Base-by-base conservation (phyloP, 2,329 filamentous ascomycete genomes). In the Botrytis fragariae region DNA sequence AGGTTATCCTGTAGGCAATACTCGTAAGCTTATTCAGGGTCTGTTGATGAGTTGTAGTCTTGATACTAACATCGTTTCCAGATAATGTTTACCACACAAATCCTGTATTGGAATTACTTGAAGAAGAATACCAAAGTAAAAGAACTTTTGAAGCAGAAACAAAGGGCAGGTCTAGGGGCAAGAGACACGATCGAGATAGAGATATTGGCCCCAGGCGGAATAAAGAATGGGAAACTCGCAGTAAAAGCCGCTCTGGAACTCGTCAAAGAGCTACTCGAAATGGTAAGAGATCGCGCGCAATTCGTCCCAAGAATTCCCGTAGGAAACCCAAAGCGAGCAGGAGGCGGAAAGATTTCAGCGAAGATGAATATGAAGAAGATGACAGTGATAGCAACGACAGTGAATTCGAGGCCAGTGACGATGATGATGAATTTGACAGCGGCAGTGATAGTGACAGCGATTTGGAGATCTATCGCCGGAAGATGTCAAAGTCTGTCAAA, bases 51-150 rank as follows among this genome's bases (percentile, higher is more conserved):
- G 20, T 16, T 20, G 42, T 60, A n/a, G 25, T 35, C 25, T 10
- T 44, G 22, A 18, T 60, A 32, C 48, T 60, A 44, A 60, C n/a
- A 25, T 32, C 1, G 1, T 44, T 32, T 32, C 16, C 20, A 69
- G 67, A 60, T 25, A 60, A 69, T 20, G 14, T 7, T 69, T 69
- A 57, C 7, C 29, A 16, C 35, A 42, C n/a, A 44, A 69, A 60
- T 32, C 67, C 51, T 32, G 14, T 69, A 18, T 69, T 69, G 12
- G 54, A 59, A n/a, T 25, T 69, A 44, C 51, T 69, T 25, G 51
- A 60, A 44, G 67, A 60, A n/a, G 67, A 69, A 32, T 69, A 69
- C 22, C 51, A 69, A 44, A 60, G n/a, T 12, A 69, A 60, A 5
- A 57, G 37, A 29, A 60, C 44, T 42, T 44, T 60, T 37, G 37